phyloP scores from a whole-genome alignment of 108 stramenopile genomes.

The Schizochytrium sp. region DNA sequence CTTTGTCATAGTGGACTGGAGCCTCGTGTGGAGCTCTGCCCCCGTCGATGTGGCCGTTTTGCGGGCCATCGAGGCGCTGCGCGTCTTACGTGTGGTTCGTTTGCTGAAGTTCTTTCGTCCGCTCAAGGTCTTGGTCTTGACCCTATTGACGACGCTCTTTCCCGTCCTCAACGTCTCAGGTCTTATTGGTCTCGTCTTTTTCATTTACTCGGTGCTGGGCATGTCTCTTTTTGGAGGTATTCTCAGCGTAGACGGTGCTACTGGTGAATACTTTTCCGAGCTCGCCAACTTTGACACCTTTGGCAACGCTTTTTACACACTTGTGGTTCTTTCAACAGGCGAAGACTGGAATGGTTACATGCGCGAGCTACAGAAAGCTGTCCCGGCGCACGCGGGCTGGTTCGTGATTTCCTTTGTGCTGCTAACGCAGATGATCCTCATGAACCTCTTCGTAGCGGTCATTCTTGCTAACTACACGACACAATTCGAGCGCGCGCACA shows the following conservation, averaged over 20 bases:
- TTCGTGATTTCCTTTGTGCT: background rate
- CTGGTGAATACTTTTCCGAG: background rate
- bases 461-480: slow-evolving; percentile 18
- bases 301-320: background rate
- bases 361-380: background rate
- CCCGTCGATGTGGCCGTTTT: background rate
- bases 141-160: slow-evolving; percentile 9
- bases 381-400: background rate
- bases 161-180: slow-evolving; percentile 18
- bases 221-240: slow-evolving; percentile 16
- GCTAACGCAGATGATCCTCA: background rate
- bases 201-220: slow-evolving; percentile 23
- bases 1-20: slow-evolving; percentile 23
- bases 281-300: slow-evolving; percentile 26
- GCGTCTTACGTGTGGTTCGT: slow-evolving; percentile 15
- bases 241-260: background rate
- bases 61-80: background rate
- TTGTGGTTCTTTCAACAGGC: slow-evolving; percentile 20
- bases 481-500: background rate
- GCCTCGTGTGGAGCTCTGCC: background rate
- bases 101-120: background rate
- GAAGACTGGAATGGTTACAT: slow-evolving; percentile 23
- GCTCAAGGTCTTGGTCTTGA: background rate
- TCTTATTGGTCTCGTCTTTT: slow-evolving; percentile 18
- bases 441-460: slow-evolving; percentile 15